Conservation (phyloP, 768 basidiomycete genomes). For the Crucibulum laeve region DNA sequence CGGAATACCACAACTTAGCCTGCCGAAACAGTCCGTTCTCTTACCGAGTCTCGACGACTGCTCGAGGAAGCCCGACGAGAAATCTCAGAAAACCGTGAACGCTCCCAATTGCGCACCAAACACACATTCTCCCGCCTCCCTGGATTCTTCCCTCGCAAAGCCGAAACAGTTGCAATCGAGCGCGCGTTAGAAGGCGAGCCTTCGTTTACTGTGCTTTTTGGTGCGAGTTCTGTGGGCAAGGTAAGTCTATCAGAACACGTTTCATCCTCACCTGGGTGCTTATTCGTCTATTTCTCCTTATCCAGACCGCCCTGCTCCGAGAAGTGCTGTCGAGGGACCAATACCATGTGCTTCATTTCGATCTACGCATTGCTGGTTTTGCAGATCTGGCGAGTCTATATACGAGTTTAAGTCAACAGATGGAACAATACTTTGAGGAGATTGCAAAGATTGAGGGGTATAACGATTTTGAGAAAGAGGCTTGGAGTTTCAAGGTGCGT, state of each 20-base stretch:
- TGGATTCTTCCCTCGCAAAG: constrained; percentile 65
- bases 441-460: constrained; percentile 62
- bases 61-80: constrained; percentile 78
- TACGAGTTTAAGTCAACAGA: constrained; percentile 70
- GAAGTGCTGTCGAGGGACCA: constrained; percentile 65
- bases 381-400: constrained; percentile 79
- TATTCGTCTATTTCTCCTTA: constrained; percentile 1
- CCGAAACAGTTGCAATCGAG: constrained; percentile 63
- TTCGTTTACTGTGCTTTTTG: constrained; percentile 76
- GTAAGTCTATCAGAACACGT: constrained; percentile 24
- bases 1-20: constrained; percentile 43
- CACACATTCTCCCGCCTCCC: constrained; percentile 79
- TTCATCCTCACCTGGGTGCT: background rate
- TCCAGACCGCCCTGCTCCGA: constrained; percentile 70
- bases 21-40: constrained; percentile 70
- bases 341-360: constrained; percentile 82
- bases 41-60: constrained; percentile 72
- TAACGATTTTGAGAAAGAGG: constrained; percentile 69
- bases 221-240: constrained; percentile 81
- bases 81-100: constrained; percentile 63
- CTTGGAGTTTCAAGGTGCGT: constrained; percentile 73
- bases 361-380: constrained; percentile 80
- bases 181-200: constrained; percentile 66
- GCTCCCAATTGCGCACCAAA: constrained; percentile 60
- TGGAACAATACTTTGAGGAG: constrained; percentile 75